These are phyloP conservation scores for Lachnum nothofagi DNA, from an alignment of 2,329 filamentous ascomycete species.

Conservation along the genomic window DNA sequence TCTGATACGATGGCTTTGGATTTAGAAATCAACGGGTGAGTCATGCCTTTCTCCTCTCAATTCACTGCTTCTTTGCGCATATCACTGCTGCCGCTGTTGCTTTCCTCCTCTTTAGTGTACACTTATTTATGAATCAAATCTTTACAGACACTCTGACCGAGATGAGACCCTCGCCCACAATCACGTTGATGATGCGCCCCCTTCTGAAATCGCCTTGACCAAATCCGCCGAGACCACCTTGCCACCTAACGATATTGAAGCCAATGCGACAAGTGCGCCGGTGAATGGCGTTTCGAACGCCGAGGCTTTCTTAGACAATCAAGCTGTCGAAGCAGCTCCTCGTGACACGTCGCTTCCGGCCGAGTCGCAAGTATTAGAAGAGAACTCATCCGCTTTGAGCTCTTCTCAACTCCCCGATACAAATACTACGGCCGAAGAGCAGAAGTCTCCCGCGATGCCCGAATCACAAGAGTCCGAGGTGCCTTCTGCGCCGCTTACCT, in stretches of 20 bases:
- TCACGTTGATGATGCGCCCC: constrained; percentile 18
- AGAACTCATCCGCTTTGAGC: constrained; percentile 10
- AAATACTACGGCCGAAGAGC: constrained; percentile 16
- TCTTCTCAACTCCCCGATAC: constrained; percentile 20
- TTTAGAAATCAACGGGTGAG: constrained; percentile 55
- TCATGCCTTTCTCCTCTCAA: constrained; percentile 34
- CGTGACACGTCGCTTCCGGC: constrained; percentile 3
- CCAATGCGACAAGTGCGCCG: constrained; percentile 6
- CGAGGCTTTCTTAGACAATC: constrained; percentile 28
- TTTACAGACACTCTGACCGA: constrained; percentile 29
- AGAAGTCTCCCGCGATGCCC: constrained; percentile 12
- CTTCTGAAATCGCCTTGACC: constrained; percentile 14
- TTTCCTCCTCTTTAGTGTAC: constrained; percentile 27
- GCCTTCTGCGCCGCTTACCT: constrained; percentile 7
- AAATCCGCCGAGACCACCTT: constrained; percentile 12
- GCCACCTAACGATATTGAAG: constrained; percentile 9
- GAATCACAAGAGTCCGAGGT: constrained; percentile 9
- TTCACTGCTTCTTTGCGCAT: constrained; percentile 3
- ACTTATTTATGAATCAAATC: constrained; percentile 33
- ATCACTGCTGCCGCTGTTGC: constrained; percentile 20
- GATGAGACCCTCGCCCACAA: constrained; percentile 25
- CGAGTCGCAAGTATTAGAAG: constrained; percentile 16
- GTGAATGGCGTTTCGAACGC: constrained; percentile 25
- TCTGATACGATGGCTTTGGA: constrained; percentile 49
- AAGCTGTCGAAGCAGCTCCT: constrained; percentile 18